Evolutionary conservation across 768 basidiomycete genomes (phyloP).

Genomic region (Panaeolus cyanescens): DNA sequence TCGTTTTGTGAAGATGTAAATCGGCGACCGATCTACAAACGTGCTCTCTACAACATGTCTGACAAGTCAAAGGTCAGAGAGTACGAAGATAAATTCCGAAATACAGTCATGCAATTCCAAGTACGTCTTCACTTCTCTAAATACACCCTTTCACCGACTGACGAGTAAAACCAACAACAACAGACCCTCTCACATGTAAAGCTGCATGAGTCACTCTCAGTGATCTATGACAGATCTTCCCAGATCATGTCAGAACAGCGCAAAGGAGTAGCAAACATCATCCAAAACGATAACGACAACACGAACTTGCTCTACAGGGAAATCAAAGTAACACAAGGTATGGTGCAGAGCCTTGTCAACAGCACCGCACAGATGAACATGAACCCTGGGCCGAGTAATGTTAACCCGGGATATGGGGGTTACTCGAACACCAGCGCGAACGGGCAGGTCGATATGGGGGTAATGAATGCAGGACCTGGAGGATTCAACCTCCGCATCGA

Average conservation of each 20-base stretch:
- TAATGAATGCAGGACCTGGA: too few relatives aligned
- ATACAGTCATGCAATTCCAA: background rate
- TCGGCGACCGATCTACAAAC: background rate
- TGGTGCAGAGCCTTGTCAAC: background rate
- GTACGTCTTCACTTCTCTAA: background rate
- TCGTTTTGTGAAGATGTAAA: constrained; percentile 5
- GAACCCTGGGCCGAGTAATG: too few relatives aligned
- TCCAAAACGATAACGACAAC: background rate
- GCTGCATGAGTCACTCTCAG: background rate
- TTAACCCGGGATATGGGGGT: too few relatives aligned
- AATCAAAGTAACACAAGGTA: background rate
- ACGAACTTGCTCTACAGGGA: background rate
- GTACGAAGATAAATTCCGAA: background rate
- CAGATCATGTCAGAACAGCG: background rate
- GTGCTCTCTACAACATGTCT: background rate
- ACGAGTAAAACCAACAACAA: too few relatives aligned
- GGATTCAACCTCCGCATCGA: too few relatives aligned
- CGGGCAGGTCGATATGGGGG: too few relatives aligned
- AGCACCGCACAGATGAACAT: too few relatives aligned
- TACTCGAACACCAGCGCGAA: too few relatives aligned
- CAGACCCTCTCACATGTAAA: background rate
- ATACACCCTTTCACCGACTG: background rate
- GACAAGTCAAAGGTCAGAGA: background rate
- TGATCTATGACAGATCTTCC: background rate
- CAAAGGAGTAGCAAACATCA: background rate